Conservation (phyloP, 768 basidiomycete species). For the Rhodotorula diobovata region DNA sequence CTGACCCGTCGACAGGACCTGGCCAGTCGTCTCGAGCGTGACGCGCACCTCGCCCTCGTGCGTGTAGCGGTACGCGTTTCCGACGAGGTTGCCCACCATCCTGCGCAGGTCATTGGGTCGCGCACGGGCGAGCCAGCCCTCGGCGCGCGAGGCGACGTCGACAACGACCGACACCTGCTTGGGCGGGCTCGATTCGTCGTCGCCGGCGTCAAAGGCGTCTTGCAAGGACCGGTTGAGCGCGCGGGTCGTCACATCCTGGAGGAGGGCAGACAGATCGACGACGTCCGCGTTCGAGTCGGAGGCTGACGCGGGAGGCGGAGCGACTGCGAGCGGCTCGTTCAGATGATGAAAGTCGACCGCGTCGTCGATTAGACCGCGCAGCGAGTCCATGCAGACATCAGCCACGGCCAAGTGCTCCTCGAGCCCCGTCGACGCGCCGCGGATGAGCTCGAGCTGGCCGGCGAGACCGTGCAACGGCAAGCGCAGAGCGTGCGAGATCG, state of each 20-base stretch:
- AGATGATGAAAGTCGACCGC: neutral
- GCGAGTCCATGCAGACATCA: neutral
- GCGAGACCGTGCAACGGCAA: slow-evolving; percentile 44
- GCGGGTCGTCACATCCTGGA: neutral
- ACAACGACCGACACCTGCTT: slow-evolving; percentile 6
- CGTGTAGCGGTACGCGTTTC: slow-evolving; percentile 40
- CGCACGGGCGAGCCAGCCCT: slow-evolving; percentile 8
- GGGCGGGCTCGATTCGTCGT: neutral
- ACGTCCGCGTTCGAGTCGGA: too few relatives aligned
- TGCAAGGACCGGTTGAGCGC: neutral
- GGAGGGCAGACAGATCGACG: slow-evolving; percentile 1
- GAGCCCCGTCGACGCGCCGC: slow-evolving; percentile 1
- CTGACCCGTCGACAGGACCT: neutral
- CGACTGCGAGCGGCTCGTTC: neutral
- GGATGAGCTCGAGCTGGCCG: slow-evolving; percentile 40
- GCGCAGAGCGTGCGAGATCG: slow-evolving; percentile 44
- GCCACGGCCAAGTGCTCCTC: neutral
- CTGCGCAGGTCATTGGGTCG: neutral
- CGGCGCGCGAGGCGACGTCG: neutral
- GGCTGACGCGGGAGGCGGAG: neutral
- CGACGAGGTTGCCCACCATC: slow-evolving; percentile 41
- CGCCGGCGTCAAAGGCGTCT: neutral
- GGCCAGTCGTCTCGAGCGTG: slow-evolving; percentile 4
- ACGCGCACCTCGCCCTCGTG: slow-evolving; percentile 29
- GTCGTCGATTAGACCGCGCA: neutral